Conservation (phyloP, 1,284 basidiomycete genomes). For the Naganishia albida region DNA sequence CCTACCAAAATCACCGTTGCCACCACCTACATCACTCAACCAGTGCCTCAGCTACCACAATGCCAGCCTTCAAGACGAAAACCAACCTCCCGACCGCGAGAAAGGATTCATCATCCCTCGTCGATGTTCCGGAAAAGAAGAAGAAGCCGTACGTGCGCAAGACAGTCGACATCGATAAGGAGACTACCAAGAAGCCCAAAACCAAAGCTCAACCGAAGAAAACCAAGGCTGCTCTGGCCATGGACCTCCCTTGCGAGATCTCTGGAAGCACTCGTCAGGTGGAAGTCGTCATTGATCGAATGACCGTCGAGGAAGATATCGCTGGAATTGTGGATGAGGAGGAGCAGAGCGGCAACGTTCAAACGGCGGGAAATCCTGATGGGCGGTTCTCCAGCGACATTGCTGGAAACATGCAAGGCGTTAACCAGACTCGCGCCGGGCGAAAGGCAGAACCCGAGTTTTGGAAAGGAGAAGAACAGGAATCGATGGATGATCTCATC, state of each 20-base stretch:
- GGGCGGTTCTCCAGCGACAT: not conserved
- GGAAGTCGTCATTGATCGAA: not conserved
- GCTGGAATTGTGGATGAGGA: not conserved
- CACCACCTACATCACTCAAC: not conserved
- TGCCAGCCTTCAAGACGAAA: slow-evolving; percentile 16
- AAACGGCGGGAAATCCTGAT: too few species aligned
- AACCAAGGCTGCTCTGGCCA: too few species aligned
- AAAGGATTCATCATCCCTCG: too few species aligned
- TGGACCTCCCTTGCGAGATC: too few species aligned
- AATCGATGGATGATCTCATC: slow-evolving; percentile 5
- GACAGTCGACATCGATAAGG: not conserved
- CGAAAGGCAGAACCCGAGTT: too few species aligned
- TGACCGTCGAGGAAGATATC: not conserved
- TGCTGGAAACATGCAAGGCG: not conserved
- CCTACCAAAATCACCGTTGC: not conserved
- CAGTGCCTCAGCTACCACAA: slow-evolving; percentile 1
- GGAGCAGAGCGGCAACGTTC: not conserved
- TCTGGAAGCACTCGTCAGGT: not conserved
- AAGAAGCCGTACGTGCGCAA: not conserved
- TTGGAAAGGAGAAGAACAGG: not conserved
- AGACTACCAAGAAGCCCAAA: not conserved
- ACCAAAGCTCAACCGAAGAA: not conserved
- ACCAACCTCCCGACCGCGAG: slow-evolving; percentile 12
- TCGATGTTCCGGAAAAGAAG: not conserved
- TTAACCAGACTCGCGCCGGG: too few species aligned